phyloP scores from a whole-genome alignment of 1,139 yeast genomes.

The Protomyces macrosporus region DNA sequence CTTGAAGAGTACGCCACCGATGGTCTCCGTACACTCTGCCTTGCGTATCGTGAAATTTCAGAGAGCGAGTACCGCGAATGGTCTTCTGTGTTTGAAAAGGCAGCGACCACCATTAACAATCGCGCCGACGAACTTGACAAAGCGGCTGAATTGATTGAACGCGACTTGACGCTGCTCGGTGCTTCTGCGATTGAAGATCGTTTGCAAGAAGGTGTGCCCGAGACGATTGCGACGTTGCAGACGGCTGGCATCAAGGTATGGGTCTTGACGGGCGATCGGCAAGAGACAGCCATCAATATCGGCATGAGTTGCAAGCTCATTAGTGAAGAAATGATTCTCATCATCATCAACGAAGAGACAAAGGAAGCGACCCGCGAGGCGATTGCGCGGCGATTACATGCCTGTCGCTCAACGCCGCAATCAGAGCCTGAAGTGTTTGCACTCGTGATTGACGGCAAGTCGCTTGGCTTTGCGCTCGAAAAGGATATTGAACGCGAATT shows the following conservation, averaged over 20 bases:
- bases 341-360: conserved; percentile 80
- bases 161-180: conserved; percentile 72
- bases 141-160: conserved; percentile 81
- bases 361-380: conserved; percentile 69
- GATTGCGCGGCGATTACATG: conserved; percentile 66
- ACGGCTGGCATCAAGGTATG: conserved; percentile 95
- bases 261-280: conserved; percentile 98
- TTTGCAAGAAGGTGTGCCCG: conserved; percentile 97
- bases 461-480: conserved; percentile 78
- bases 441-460: conserved; percentile 86
- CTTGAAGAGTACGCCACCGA: conserved; percentile 95
- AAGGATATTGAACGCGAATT: conserved; percentile 72
- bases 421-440: conserved; percentile 80
- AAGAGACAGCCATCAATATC: conserved; percentile 97
- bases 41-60: conserved; percentile 76
- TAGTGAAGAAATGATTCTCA: conserved; percentile 91
- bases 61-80: conserved; percentile 72
- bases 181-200: conserved; percentile 99
- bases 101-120: conserved; percentile 73
- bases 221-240: conserved; percentile 87
- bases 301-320: conserved; percentile 95
- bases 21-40: conserved; percentile 89
- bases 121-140: conserved; percentile 72
- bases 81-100: conserved; percentile 58
- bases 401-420: conserved; percentile 54